phyloP scores from a whole-genome alignment of 2,329 filamentous ascomycete genomes.

The Pseudogymnoascus sp. region DNA sequence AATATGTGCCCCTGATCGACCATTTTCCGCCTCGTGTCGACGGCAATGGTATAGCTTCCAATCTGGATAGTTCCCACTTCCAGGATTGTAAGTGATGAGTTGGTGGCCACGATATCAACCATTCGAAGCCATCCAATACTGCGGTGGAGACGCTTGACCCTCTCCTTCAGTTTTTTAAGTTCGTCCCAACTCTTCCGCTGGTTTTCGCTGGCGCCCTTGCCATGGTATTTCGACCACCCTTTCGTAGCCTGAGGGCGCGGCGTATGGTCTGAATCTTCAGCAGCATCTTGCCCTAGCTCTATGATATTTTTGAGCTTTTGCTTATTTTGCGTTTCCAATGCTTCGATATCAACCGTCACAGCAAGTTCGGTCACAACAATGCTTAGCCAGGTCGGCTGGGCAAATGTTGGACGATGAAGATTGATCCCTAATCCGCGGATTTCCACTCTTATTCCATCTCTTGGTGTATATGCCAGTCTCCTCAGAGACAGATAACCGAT shows the following conservation, averaged over 20 bases:
- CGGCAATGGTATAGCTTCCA: slow-evolving; percentile 73
- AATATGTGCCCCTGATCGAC: slow-evolving; percentile 87
- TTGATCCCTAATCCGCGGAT: slow-evolving; percentile 82
- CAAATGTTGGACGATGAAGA: slow-evolving; percentile 88
- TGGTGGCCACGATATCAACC: slow-evolving; percentile 80
- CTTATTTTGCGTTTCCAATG: slow-evolving; percentile 43
- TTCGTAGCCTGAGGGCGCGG: slow-evolving; percentile 10
- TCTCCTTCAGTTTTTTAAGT: slow-evolving; percentile 72
- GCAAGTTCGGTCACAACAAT: slow-evolving; percentile 79
- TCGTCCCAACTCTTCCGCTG: slow-evolving; percentile 64
- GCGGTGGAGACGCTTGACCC: slow-evolving; percentile 75
- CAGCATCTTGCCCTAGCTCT: slow-evolving; percentile 14
- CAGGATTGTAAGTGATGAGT: slow-evolving; percentile 66
- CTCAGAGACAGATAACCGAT: slow-evolving; percentile 88
- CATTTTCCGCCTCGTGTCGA: slow-evolving; percentile 87
- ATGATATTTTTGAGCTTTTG: slow-evolving; percentile 31
- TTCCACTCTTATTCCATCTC: slow-evolving; percentile 82
- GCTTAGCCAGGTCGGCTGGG: slow-evolving; percentile 93
- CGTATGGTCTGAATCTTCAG: slow-evolving; percentile 21
- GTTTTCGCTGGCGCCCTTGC: slow-evolving; percentile 23
- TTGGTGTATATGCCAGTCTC: slow-evolving; percentile 80
- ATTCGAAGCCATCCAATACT: slow-evolving; percentile 83
- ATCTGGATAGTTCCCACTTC: slow-evolving; percentile 81
- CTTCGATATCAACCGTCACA: slow-evolving; percentile 70
- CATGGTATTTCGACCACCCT: slow-evolving; percentile 7